Evolutionary conservation across 1,284 basidiomycete species (phyloP).

Genomic region (Cutaneotrichosporon sp.): DNA sequence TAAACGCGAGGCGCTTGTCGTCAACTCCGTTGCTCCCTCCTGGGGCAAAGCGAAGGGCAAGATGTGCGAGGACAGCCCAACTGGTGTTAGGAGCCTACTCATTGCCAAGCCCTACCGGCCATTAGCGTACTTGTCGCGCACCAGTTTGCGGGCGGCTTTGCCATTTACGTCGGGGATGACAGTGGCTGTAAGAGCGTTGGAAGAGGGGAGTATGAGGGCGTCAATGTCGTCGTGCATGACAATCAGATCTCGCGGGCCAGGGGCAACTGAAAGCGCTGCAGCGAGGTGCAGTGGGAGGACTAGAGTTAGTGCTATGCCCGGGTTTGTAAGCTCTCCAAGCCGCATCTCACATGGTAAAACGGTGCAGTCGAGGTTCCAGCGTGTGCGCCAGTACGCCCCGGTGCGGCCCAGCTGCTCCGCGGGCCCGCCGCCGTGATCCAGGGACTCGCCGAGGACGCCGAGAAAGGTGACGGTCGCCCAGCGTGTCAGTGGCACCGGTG

Average conservation of each 20-base stretch:
- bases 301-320: too few relatives aligned
- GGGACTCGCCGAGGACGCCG: background rate
- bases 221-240: constrained; percentile 7
- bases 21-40: constrained; percentile 9
- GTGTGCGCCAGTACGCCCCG: background rate
- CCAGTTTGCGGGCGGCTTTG: constrained; percentile 1
- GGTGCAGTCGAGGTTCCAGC: background rate
- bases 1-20: constrained; percentile 12
- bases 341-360: constrained; percentile 4
- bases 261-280: background rate
- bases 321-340: background rate
- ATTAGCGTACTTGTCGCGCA: constrained; percentile 14
- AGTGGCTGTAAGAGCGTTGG: background rate
- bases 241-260: constrained; percentile 2
- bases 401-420: background rate
- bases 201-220: background rate
- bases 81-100: constrained; percentile 1
- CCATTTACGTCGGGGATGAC: constrained; percentile 4
- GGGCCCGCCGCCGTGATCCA: background rate
- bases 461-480: background rate
- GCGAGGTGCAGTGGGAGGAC: constrained; percentile 7
- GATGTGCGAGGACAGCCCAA: constrained; percentile 8
- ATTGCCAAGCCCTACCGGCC: background rate
- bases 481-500: background rate
- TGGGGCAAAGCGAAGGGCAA: constrained; percentile 5